Conservation (phyloP, 169 alveolate genomes). For the Plasmodium cynomolgi region DNA sequence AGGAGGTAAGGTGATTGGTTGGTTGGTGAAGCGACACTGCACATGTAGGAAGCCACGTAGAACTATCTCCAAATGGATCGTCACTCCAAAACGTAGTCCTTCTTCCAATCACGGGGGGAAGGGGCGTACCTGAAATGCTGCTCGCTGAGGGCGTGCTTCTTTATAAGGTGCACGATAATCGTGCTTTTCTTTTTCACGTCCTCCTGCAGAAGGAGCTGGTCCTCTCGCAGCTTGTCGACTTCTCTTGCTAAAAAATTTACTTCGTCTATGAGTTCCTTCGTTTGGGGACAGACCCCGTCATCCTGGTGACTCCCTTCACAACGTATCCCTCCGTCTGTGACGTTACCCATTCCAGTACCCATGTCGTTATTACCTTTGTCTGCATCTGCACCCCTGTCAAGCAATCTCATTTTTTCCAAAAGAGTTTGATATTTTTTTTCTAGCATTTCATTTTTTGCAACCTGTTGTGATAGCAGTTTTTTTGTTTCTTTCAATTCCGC, state of each 20-base stretch:
- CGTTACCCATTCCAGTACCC: background rate
- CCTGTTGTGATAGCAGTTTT: slow-evolving; percentile 31
- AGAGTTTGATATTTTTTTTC: slow-evolving; percentile 18
- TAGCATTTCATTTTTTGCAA: slow-evolving; percentile 18
- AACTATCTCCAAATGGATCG: background rate
- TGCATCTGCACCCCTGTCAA: background rate
- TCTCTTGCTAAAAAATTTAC: slow-evolving; percentile 10
- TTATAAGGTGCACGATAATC: slow-evolving; percentile 23
- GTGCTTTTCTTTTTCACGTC: slow-evolving; percentile 33
- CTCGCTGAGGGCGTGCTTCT: slow-evolving; percentile 19
- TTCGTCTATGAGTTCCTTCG: slow-evolving; percentile 30
- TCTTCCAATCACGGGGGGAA: background rate
- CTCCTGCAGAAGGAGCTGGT: slow-evolving; percentile 21
- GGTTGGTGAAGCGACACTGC: background rate
- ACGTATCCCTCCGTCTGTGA: background rate
- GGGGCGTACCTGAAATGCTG: slow-evolving; percentile 21
- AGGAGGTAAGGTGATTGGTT: background rate
- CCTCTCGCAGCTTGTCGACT: slow-evolving; percentile 28
- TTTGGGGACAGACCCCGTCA: background rate
- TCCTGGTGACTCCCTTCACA: background rate
- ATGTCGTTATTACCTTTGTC: background rate
- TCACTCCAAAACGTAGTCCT: background rate
- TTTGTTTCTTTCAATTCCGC: slow-evolving; percentile 16
- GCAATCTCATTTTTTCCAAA: background rate
- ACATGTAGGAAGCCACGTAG: background rate